Conservation (phyloP, 2,329 filamentous ascomycete species). For the Colletotrichum sp. region DNA sequence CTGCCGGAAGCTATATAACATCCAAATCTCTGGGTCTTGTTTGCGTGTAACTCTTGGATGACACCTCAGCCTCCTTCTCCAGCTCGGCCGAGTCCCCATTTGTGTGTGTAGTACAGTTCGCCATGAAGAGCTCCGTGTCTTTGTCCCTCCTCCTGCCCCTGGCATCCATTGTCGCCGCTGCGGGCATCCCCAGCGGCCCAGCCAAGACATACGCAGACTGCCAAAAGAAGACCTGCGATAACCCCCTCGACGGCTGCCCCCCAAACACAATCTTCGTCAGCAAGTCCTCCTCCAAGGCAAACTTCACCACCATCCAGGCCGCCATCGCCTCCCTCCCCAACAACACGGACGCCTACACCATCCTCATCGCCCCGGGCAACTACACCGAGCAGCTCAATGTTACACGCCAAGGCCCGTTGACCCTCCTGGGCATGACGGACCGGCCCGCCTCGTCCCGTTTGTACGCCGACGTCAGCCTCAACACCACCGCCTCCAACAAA, state of each 20-base stretch:
- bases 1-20: background rate
- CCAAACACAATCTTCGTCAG: constrained; percentile 45
- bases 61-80: background rate
- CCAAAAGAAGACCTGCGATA: constrained; percentile 33
- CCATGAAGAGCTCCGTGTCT: constrained; percentile 9
- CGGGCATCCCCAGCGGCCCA: constrained; percentile 20
- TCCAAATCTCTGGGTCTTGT: background rate
- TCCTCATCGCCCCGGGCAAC: constrained; percentile 63
- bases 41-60: background rate
- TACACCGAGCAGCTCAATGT: constrained; percentile 71
- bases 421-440: constrained; percentile 63
- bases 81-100: background rate
- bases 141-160: background rate
- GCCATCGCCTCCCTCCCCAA: constrained; percentile 44
- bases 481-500: constrained; percentile 35
- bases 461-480: constrained; percentile 44
- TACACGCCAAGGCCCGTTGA: constrained; percentile 64
- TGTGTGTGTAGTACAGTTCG: background rate
- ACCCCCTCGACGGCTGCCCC: constrained; percentile 39
- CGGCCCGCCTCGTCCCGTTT: constrained; percentile 33
- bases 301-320: constrained; percentile 42
- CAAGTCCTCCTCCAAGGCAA: constrained; percentile 33
- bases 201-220: constrained; percentile 32
- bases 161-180: background rate
- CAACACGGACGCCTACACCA: constrained; percentile 50